Evolutionary conservation across 2,329 filamentous ascomycete species (phyloP), one percentile per base, ranked within the genome.

Genomic region (Colletotrichum higginsianum): DNA sequence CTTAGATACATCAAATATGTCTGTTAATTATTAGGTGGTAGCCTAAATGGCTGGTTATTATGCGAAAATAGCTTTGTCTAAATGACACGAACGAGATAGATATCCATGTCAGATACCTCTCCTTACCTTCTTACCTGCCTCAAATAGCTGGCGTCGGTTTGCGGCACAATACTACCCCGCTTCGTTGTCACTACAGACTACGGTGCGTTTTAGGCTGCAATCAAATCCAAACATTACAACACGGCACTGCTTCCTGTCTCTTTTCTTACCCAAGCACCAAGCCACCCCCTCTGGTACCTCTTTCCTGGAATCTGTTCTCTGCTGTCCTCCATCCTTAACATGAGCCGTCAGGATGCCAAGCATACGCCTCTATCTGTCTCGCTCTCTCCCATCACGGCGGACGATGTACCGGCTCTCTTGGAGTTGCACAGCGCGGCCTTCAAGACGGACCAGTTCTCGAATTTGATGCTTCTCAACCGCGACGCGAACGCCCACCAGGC

Each of bases 381-480:
- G 18, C 47, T 63, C 5, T 6, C 12, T 8, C 7, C 26, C 8
- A 52, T 62, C 7, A 4, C 3, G 11, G 21, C 55, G 13, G 56
- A 46, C 18, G 56, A 67, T 5, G 23, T 71, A 11, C 9, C 23
- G 8, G 30, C 30, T 2, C 68, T 67, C 26, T 50, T 71, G 18
- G 8, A 38, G 9, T 30, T 67, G 2, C 64, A 71, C 26, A 46
- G 44, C 42, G 57, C 44, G 9, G 68, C 68, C 12, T 62, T 67
- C 50, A 58, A 18, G 21, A 15, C 52, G 9, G 68, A 71, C 16
- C 68, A 42, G 23, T 71, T 67, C 30, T 67, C 68, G 18, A 67
- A 62, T 12, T 9, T 71, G n/a, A 71, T 71, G 64, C 57, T 62
- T 13, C 52, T 71, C 38, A 49, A 55, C 21, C 64, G 68, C 46